phyloP scores from a whole-genome alignment of 73 alveolate species.

The Paramecium biaurelia region DNA sequence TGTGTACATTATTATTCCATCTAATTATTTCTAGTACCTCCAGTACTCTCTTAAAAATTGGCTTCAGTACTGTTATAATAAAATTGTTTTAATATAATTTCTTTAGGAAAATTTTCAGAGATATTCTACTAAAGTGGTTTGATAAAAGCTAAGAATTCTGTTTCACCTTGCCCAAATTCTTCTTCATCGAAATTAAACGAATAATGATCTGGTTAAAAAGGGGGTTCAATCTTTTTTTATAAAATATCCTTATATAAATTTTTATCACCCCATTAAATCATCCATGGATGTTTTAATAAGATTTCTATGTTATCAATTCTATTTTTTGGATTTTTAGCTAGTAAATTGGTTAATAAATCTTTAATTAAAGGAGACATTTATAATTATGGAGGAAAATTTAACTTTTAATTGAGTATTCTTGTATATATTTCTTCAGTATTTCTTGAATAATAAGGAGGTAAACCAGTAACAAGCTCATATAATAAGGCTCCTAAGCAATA shows the following conservation, averaged over 20 bases:
- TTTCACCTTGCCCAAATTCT: slow-evolving; percentile 53
- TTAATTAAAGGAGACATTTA: slow-evolving; percentile 63
- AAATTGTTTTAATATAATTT: neutral
- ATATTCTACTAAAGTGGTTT: neutral
- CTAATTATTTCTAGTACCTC: neutral
- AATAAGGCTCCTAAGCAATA: slow-evolving; percentile 69
- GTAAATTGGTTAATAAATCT: slow-evolving; percentile 70
- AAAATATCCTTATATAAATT: slow-evolving; percentile 48
- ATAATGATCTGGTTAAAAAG: slow-evolving; percentile 50
- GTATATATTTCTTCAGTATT: slow-evolving; percentile 54
- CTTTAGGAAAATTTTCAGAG: slow-evolving; percentile 36
- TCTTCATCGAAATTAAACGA: slow-evolving; percentile 60
- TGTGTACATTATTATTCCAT: neutral
- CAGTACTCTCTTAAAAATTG: slow-evolving; percentile 17
- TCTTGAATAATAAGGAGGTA: slow-evolving; percentile 67
- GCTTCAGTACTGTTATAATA: slow-evolving; percentile 14
- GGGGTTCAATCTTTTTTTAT: slow-evolving; percentile 56
- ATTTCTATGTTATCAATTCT: slow-evolving; percentile 78
- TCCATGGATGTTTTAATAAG: slow-evolving; percentile 53
- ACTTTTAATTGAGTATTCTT: slow-evolving; percentile 60
- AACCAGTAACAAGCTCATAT: slow-evolving; percentile 69
- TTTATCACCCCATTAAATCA: slow-evolving; percentile 51
- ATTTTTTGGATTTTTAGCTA: slow-evolving; percentile 80
- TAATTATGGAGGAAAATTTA: slow-evolving; percentile 46
- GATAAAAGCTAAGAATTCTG: slow-evolving; percentile 7